A percentile compares a stretch with the other conserved stretches of the same genome.
Conservation (phyloP, 208 protist species). For the Balamuthia mandrillaris region DNA sequence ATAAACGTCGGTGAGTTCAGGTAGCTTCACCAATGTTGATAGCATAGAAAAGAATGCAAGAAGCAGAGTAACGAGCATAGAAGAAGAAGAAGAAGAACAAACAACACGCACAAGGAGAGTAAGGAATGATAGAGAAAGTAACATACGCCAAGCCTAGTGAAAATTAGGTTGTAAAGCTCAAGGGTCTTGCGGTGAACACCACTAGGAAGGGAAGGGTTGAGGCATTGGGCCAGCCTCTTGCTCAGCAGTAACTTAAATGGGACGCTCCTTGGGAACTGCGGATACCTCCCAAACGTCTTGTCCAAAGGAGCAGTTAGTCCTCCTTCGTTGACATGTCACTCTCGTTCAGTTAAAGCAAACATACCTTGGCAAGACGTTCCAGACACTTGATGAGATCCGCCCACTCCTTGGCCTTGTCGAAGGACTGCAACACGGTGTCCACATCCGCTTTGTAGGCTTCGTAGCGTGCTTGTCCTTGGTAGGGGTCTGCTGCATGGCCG, state of each 20-base stretch:
- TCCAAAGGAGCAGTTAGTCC: not conserved
- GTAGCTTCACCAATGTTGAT: not conserved
- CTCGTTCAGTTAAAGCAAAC: not conserved
- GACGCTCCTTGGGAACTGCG: not conserved
- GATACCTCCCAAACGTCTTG: not conserved
- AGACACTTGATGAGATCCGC: constrained; percentile 66
- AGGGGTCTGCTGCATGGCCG: too few species aligned
- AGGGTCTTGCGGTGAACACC: constrained; percentile 67
- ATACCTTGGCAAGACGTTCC: constrained; percentile 46
- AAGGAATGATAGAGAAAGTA: not conserved
- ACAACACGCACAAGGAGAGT: not conserved
- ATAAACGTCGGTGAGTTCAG: not conserved
- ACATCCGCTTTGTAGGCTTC: constrained; percentile 53
- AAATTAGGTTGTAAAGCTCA: constrained; percentile 64
- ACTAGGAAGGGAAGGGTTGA: constrained; percentile 62
- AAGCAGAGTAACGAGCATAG: not conserved
- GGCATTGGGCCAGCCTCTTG: constrained; percentile 67
- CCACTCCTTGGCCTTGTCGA: constrained; percentile 61
- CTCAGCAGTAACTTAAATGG: constrained; percentile 57
- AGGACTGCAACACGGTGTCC: constrained; percentile 39
- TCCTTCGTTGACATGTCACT: not conserved
- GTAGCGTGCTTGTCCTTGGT: constrained; percentile 48
- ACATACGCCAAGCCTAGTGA: constrained; percentile 51
- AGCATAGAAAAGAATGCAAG: not conserved
- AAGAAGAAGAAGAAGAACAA: constrained; percentile 7